A percentile compares a stretch with the other conserved stretches of the same genome.
phyloP scores from a whole-genome alignment of 192 early-diverging fungal species.

The Coemansia sp. region DNA sequence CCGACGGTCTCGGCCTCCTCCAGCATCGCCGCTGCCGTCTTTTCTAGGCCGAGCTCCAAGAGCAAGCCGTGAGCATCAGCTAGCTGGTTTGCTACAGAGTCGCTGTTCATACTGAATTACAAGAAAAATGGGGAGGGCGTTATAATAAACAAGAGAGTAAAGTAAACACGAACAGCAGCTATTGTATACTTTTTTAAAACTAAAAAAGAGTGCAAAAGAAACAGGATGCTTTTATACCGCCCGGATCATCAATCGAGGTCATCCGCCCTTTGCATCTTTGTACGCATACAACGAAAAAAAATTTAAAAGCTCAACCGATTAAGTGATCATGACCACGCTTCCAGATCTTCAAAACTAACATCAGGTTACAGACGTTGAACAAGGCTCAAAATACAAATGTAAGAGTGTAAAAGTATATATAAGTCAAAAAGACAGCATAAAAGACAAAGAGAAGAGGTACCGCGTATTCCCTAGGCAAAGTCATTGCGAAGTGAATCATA shows the following conservation, averaged over 20 bases:
- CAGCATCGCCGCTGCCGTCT: constrained; percentile 28
- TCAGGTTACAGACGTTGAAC: too few relatives aligned
- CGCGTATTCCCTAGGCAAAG: constrained; percentile 6
- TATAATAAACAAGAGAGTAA: constrained; percentile 15
- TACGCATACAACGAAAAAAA: neutral
- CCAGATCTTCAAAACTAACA: neutral
- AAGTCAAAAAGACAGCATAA: neutral
- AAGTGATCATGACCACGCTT: neutral
- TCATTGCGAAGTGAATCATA: constrained; percentile 57
- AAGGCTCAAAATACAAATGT: neutral
- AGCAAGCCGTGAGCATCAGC: constrained; percentile 22
- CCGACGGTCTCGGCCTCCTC: constrained; percentile 19
- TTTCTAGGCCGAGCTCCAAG: constrained; percentile 23
- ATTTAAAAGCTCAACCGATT: neutral
- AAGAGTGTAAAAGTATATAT: constrained; percentile 3
- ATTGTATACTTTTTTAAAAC: constrained; percentile 9
- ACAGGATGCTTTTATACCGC: constrained; percentile 1
- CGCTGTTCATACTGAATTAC: constrained; percentile 14
- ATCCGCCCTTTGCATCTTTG: neutral
- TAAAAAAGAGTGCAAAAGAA: neutral
- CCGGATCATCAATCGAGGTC: neutral
- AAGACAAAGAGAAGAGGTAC: neutral
- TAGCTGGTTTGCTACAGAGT: constrained; percentile 27
- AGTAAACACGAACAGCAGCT: constrained; percentile 12
- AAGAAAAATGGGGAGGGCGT: neutral